Percentiles rank a stretch among this genome's conserved stretches.
Conservation (phyloP, 2,329 filamentous ascomycete genomes). For the Grosmannia penicillata region DNA sequence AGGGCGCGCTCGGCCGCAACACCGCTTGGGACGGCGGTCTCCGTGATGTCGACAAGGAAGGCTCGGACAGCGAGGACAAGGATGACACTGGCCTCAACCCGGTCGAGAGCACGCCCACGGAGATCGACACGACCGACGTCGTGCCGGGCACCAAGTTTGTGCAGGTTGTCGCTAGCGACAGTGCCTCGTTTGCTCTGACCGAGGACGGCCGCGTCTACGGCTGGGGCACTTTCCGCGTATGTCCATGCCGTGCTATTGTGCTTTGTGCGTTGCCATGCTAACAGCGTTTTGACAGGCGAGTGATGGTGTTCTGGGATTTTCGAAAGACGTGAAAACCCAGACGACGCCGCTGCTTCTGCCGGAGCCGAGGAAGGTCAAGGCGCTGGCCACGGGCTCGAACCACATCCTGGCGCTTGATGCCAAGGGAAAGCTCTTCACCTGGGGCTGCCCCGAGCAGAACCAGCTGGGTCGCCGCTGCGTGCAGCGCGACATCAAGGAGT, state of each 20-base stretch:
- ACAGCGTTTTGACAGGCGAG: constrained; percentile 16
- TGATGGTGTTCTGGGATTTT: constrained; percentile 32
- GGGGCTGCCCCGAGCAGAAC: constrained; percentile 58
- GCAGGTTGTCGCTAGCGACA: constrained; percentile 59
- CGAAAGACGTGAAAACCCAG: constrained; percentile 21
- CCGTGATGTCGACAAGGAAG: constrained; percentile 36
- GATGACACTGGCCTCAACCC: constrained; percentile 39
- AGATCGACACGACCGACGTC: constrained; percentile 31
- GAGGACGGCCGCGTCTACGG: constrained; percentile 63
- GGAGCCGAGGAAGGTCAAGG: constrained; percentile 49
- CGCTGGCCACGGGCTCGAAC: constrained; percentile 53
- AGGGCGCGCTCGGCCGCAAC: constrained; percentile 64
- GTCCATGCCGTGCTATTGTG: constrained; percentile 1
- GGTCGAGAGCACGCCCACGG: constrained; percentile 45
- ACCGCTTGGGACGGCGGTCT: constrained; percentile 47
- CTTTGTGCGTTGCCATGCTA: not conserved
- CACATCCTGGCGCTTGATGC: constrained; percentile 54
- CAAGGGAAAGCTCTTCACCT: constrained; percentile 50
- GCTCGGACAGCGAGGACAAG: constrained; percentile 18
- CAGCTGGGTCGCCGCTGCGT: constrained; percentile 46
- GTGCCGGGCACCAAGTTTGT: constrained; percentile 22
- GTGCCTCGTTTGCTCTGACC: constrained; percentile 61
- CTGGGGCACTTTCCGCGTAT: constrained; percentile 64
- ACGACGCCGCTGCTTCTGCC: constrained; percentile 38
- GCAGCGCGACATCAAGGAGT: constrained; percentile 31